Base-by-base conservation (phyloP, 805 yeast genomes). In the Starmerella gropengiesseri region DNA sequence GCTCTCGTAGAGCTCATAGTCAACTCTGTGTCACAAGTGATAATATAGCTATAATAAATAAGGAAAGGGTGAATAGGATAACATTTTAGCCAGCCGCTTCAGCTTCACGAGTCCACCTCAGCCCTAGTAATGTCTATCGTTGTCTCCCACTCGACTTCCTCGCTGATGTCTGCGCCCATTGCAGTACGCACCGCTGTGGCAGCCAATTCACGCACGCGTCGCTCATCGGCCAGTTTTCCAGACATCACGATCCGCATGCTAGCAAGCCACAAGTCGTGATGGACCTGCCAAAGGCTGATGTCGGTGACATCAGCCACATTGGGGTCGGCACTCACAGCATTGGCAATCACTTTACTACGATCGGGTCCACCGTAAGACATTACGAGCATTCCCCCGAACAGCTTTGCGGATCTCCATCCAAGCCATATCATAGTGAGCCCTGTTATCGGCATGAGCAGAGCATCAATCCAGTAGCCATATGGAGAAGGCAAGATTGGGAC, bases 331-430 rank as follows among this genome's bases (percentile, higher is more conserved):
- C 45, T 26, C 7, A 67, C 46, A 17, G 46, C 48, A 12, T 40
- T 35, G 18, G 47, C 49, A 39, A 64, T 56, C 25, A 47, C 54
- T 4, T 45, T 52, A 35, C 60, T 58, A 19, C 49, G 51, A 46
- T 63, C 63, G 6, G 56, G 57, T 8, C 70, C 67, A 16, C 61
- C 59, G 50, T 63, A 65, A 11, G 66, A 61, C 67, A 66, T 59
- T 38, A 66, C 61, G 39, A 66, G 61, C 68, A 66, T 67, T 29
- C 68, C 64, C 2, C 68, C 68, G 23, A 64, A 56, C 17, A 62
- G 55, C 40, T 65, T 59, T 4, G 68, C 59, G 7, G 65, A 52
- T 43, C 53, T 49, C 64, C 66, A 66, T 6, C 70, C 70, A 16
- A 60, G 51, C 42, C 55, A 58, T 44, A 65, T 57, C 70, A 66